phyloP scores from a whole-genome alignment of 257 asterid genomes.

The Gentiana dahurica region DNA sequence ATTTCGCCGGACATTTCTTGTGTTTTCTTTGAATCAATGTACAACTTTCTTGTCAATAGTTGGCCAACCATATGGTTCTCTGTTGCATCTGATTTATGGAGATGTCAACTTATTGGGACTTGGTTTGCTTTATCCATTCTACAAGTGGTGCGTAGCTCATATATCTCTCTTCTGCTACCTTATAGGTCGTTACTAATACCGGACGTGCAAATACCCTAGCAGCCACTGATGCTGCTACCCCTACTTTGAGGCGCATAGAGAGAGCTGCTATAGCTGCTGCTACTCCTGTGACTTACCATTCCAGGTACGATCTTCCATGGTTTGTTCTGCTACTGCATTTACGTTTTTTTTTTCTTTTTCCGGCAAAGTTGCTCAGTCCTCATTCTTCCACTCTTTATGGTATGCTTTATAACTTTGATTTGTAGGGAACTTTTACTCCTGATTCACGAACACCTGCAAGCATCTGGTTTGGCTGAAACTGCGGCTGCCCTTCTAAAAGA shows the following conservation, averaged over 20 bases:
- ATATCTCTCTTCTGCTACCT: neutral
- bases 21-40: too few relatives aligned
- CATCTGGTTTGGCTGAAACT: constrained; percentile 67
- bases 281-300: constrained; percentile 88
- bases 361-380: neutral
- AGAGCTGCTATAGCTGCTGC: constrained; percentile 99
- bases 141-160: neutral
- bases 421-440: constrained; percentile 89
- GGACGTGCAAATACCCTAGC: constrained; percentile 98
- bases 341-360: neutral
- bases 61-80: too few relatives aligned
- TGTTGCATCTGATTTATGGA: too few relatives aligned
- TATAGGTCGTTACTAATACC: constrained; percentile 88
- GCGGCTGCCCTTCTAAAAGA: constrained; percentile 78
- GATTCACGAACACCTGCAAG: constrained; percentile 90
- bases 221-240: constrained; percentile 97
- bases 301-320: constrained; percentile 40
- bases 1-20: too few relatives aligned
- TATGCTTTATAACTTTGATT: constrained; percentile 11
- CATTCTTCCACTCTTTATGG: neutral
- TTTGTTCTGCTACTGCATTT: constrained; percentile 5
- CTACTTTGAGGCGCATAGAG: constrained; percentile 94
- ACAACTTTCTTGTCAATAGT: too few relatives aligned
- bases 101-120: too few relatives aligned
- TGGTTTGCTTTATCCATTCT: too few relatives aligned